Base-by-base conservation (phyloP, 2,329 filamentous ascomycete genomes). In the Talaromyces amestolkiae region DNA sequence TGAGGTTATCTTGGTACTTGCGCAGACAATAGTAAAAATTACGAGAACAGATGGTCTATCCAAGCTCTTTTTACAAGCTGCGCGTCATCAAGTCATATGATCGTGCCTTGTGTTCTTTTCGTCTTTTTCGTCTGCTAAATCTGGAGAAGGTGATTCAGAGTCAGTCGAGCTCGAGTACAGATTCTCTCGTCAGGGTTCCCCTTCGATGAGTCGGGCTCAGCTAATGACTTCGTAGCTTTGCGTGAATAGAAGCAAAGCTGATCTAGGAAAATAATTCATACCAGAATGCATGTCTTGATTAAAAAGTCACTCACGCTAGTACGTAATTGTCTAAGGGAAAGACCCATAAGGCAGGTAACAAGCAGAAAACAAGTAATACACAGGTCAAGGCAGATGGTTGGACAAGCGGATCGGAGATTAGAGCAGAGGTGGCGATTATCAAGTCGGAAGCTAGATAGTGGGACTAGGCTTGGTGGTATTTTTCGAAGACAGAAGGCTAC, bases 401-500 rank as follows among this genome's bases (percentile, higher is more conserved):
- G 61, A 63, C 61, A 39, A 33, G 51, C 61, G 27, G 24, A 63
- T 63, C 61, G 61, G 61, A 63, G 61, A 63, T 63, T 63, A 58
- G 51, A 47, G 27, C 39, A 58, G 15, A 58, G 27, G 53, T 63
- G 51, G 51, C 39, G 61, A 63, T 63, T 51, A 49, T 37, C 53
- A 63, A 63, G 39, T 56, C 41, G 39, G 61, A 24, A 37, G 24
- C 49, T 47, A 19, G 61, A 47, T 22, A 13, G 49, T 63, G 61
- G 51, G 37, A 58, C 49, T 19, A 9, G 61, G 53, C 49, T 56
- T 31, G 9, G 37, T 53, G 43, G 37, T n/a, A 8, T 27, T 39
- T 27, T 39, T 41, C 15, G 24, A 56, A 31, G 27, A 33, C 27
- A 35, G 19, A 41, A 63, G 27, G 8, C 35, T 27, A 43, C 17